phyloP scores from a whole-genome alignment of 352 stramenopile species.

The Globisporangium cystogenes region DNA sequence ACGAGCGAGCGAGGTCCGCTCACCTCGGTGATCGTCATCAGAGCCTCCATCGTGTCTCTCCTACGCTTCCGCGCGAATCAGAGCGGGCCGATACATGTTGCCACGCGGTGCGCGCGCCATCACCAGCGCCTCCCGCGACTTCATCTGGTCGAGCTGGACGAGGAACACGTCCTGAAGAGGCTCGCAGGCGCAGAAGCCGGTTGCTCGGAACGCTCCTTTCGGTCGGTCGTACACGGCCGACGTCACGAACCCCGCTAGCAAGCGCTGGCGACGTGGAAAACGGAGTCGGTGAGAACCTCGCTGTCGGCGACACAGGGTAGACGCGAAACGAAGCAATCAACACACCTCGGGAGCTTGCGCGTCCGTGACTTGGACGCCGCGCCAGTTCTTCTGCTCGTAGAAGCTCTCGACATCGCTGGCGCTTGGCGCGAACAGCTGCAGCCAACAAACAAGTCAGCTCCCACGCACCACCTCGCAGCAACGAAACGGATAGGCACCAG shows the following conservation, averaged over 20 bases:
- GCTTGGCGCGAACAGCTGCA: constrained; percentile 30
- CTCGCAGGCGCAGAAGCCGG: constrained; percentile 64
- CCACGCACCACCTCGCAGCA: neutral
- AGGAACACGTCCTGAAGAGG: constrained; percentile 58
- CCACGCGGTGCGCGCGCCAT: constrained; percentile 41
- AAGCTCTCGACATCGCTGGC: constrained; percentile 20
- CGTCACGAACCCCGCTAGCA: constrained; percentile 57
- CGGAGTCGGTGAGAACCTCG: neutral
- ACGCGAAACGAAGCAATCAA: neutral
- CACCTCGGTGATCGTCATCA: neutral
- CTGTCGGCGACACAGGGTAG: neutral
- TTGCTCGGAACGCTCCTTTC: constrained; percentile 54
- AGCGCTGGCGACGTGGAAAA: constrained; percentile 17
- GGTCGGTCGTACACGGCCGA: constrained; percentile 76
- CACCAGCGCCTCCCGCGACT: constrained; percentile 23
- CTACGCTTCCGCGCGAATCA: constrained; percentile 8
- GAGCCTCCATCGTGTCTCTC: too few species aligned
- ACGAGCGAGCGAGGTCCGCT: neutral
- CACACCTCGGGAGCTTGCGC: constrained; percentile 5
- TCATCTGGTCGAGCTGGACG: constrained; percentile 2
- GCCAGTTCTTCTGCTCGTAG: constrained; percentile 26
- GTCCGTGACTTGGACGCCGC: constrained; percentile 20
- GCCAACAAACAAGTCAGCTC: neutral
- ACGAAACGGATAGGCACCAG: neutral
- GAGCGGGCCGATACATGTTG: constrained; percentile 43